Base-by-base conservation (phyloP, 106 monocot genomes). In the Vanilla planifolia region DNA sequence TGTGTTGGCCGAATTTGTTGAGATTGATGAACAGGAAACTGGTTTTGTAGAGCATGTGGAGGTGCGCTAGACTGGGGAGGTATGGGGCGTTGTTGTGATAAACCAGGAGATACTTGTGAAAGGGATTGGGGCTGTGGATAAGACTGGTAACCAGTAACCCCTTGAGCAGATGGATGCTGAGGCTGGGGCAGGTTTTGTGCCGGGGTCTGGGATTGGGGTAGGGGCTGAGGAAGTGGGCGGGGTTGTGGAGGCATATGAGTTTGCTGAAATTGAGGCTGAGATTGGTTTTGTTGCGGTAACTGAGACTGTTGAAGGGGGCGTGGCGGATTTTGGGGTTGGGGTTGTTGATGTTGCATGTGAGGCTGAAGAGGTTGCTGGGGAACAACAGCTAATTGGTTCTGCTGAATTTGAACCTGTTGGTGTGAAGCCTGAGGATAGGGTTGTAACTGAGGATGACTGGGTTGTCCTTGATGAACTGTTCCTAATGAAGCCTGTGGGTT, bases 141-240 rank as follows among this genome's bases (percentile, higher is more conserved):
- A 50, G 83, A 87, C n/a, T 83, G 83, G 34, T 92, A 73, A 3
- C 87, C 87, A 50, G 92, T 52, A 8, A 84, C 81, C 13, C 77
- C 52, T 59, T 69, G 77, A 40, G 43, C 67, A 4, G 83, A 41
- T 27, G 73, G 62, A 48, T 71, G 44, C 30, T 74, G 77, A 16
- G 71, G 64, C 39, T 77, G 83, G 30, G 67, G 16, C 42, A 68
- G 80, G 11, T 67, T 13, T 8, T 28, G 63, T 7, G 77, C 22
- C 40, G 51, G 57, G 24, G 60, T 33, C 23, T 77, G 69, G 34
- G 43, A 69, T 6, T 63, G 72, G 14, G 63, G 41, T 32, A 72
- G 80, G 37, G 57, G 65, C 33, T 66, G 57, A 27, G 73, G 71
- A 28, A 77, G 78, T 46, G 60, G 56, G 58, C 43, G 73, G 9